Percentiles rank a stretch among this genome's conserved stretches.
Conservation (phyloP, 2,329 filamentous ascomycete species). For the Lachnum nothofagi region DNA sequence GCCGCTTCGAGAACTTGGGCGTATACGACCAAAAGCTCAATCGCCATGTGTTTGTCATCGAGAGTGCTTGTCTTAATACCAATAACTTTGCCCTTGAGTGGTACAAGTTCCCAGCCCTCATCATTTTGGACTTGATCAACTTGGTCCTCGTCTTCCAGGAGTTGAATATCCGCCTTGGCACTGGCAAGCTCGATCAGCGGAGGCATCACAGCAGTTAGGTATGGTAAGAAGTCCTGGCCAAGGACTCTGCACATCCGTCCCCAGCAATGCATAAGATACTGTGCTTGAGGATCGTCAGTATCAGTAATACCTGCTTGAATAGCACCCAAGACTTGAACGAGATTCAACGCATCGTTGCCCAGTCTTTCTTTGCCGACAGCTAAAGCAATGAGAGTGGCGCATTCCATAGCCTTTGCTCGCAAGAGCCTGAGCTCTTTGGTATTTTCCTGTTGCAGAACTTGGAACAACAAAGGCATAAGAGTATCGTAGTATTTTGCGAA, state of each 20-base stretch:
- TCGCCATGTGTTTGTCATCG: constrained; percentile 99
- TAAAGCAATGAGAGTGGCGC: constrained; percentile 88
- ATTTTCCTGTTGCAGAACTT: constrained; percentile 81
- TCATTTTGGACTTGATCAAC: constrained; percentile 89
- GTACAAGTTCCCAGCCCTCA: constrained; percentile 95
- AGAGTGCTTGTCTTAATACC: constrained; percentile 95
- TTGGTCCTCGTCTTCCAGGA: constrained; percentile 91
- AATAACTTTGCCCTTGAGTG: constrained; percentile 95
- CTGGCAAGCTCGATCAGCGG: constrained; percentile 85
- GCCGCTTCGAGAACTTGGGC: constrained; percentile 89
- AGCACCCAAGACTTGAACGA: constrained; percentile 80
- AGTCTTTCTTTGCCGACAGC: constrained; percentile 93
- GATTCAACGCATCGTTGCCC: constrained; percentile 75
- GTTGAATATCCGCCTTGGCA: constrained; percentile 94
- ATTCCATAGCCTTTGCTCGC: constrained; percentile 98
- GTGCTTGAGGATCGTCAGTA: constrained; percentile 88
- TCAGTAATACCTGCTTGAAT: constrained; percentile 87
- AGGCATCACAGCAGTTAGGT: constrained; percentile 88
- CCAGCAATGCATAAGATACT: constrained; percentile 98
- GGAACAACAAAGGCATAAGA: constrained; percentile 90
- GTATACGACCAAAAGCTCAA: constrained; percentile 95
- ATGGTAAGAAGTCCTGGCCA: constrained; percentile 84
- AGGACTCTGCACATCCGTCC: constrained; percentile 96
- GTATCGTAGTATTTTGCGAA: constrained; percentile 95
- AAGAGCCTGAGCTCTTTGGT: constrained; percentile 89